Evolutionary conservation across 768 basidiomycete genomes (phyloP).

Genomic region (Leccinum barrowsii): DNA sequence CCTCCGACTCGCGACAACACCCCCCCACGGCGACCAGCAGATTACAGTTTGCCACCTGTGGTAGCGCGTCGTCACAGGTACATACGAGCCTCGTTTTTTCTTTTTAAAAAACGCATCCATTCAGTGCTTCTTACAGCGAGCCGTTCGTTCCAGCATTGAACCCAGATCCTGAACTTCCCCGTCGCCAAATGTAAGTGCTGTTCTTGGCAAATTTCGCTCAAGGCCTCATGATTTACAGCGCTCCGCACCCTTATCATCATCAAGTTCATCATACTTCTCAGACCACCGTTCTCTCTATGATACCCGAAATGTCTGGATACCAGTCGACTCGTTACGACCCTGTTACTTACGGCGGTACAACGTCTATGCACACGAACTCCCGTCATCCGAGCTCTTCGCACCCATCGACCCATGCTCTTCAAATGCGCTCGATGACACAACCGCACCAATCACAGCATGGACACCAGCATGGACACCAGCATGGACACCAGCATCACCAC

Average conservation of each 20-base stretch:
- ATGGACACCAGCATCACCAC: slow-evolving; percentile 12
- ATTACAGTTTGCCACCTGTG: slow-evolving; percentile 36
- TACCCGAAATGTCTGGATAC: slow-evolving; percentile 56
- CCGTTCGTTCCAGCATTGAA: slow-evolving; percentile 42
- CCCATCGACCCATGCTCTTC: slow-evolving; percentile 31
- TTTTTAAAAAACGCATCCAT: slow-evolving; percentile 1
- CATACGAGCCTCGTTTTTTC: neutral
- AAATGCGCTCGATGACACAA: slow-evolving; percentile 52
- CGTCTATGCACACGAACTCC: slow-evolving; percentile 30
- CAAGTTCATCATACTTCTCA: slow-evolving; percentile 39
- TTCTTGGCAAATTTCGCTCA: neutral
- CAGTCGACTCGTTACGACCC: slow-evolving; percentile 51
- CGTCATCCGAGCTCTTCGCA: slow-evolving; percentile 38
- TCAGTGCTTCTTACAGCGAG: slow-evolving; percentile 35
- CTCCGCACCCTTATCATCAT: slow-evolving; percentile 47
- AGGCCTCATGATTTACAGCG: slow-evolving; percentile 29
- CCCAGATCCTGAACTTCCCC: slow-evolving; percentile 41
- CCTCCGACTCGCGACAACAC: slow-evolving; percentile 67
- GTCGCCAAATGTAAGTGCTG: slow-evolving; percentile 46
- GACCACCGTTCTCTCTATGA: slow-evolving; percentile 49
- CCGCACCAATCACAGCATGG: slow-evolving; percentile 30
- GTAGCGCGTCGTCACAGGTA: slow-evolving; percentile 43
- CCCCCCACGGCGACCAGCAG: slow-evolving; percentile 53
- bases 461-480: neutral
- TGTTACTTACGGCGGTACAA: slow-evolving; percentile 39